Evolutionary conservation across 2,329 filamentous ascomycete genomes (phyloP), one percentile per base, ranked within the genome.

Genomic region (Venturia aucupariae): DNA sequence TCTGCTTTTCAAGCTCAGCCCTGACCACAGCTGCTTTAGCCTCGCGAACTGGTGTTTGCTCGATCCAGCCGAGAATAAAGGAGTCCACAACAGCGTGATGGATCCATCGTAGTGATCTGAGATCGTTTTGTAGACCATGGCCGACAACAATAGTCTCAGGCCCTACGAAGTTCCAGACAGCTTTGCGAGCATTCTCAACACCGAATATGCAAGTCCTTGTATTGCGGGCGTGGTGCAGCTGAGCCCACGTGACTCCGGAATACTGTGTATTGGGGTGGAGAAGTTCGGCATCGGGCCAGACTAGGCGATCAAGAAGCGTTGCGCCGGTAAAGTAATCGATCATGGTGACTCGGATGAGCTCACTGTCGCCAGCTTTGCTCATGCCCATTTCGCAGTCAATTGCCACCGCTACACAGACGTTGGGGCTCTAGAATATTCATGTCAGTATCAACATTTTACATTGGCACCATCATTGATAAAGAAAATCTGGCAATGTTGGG

Each of bases 331-430:
- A 82, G 68, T 80, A 82, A 69, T 84, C 82, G 32, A 85, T 69
- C 1, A 78, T 69, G 0, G 79, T 80, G 1, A 85, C 51, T 3
- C 82, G 80, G 65, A 85, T 82, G 8, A 85, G 71, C 66, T 84
- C 81, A 0, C 72, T 70, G 11, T 84, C 80, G 7, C 78, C 77
- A 5, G 72, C 72, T 10, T 68, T 67, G 1, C 78, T 72, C 0
- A 74, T 76, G 19, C 82, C 82, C 81, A 84, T 84, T 67, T 85
- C 82, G 67, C 82, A 84, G 66, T 84, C 82, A 3, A 85, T 71
- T 0, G 78, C 80, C 3, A 84, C 76, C 2, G 71, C 73, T 2
- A 70, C 17, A 8, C 60, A 59, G 17, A 32, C 19, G 24, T 57
- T 51, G 46, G 22, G 46, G 11, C 27, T 13, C 55, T 42, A 42